Evolutionary conservation across 495 filamentous ascomycete genomes (phyloP).

Genomic region (Podospora australis): DNA sequence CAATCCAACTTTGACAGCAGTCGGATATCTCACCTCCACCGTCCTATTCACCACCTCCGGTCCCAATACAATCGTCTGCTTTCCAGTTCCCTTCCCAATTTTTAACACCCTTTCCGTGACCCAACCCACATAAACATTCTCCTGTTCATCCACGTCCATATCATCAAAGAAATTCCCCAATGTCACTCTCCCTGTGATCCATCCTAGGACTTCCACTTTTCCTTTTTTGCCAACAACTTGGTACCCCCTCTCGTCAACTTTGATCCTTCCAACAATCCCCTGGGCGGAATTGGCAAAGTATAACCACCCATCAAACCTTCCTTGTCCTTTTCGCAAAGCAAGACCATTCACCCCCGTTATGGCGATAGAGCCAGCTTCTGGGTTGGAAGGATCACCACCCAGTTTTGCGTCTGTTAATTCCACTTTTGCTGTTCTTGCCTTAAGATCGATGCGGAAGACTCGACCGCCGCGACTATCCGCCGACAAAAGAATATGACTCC

Average conservation of each 20-base stretch:
- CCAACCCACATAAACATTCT: not conserved
- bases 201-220: not conserved
- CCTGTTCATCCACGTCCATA: not conserved
- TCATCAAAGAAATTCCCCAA: not conserved
- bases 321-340: not conserved
- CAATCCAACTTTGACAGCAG: not conserved
- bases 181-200: not conserved
- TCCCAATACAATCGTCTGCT: not conserved
- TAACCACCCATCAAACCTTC: not conserved
- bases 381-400: not conserved
- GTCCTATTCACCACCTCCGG: not conserved
- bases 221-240: too few species aligned
- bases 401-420: not conserved
- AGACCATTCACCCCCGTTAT: slow-evolving; percentile 3
- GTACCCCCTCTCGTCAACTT: not conserved
- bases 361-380: not conserved
- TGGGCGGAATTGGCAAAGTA: slow-evolving; percentile 1
- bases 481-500: not conserved
- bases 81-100: not conserved
- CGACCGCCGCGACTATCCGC: not conserved
- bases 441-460: not conserved
- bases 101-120: not conserved
- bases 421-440: not conserved
- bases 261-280: not conserved
- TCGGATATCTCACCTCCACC: not conserved